These are phyloP conservation scores for Exophiala oligosperma DNA, from an alignment of 2,329 filamentous ascomycete species.

Conservation along the genomic window DNA sequence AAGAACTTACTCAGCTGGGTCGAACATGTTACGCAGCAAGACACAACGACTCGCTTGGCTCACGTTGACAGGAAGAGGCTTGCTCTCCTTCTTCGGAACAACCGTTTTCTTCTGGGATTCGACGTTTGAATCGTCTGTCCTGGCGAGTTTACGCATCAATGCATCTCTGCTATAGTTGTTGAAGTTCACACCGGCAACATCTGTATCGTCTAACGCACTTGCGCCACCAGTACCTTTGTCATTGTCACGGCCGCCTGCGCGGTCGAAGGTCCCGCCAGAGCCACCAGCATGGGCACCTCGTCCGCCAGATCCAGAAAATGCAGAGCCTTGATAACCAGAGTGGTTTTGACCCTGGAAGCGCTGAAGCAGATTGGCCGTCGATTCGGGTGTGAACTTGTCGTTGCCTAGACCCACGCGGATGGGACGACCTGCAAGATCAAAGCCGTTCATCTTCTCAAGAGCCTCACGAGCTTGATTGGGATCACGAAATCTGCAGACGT, in stretches of 20 bases:
- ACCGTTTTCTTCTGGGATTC: conserved; percentile 66
- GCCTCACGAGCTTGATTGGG: conserved; percentile 90
- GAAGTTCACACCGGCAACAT: conserved; percentile 98
- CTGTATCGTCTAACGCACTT: conserved; percentile 93
- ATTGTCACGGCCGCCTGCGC: conserved; percentile 81
- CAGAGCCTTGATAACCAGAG: conserved; percentile 75
- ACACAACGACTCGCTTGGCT: conserved; percentile 93
- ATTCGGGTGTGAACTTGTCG: conserved; percentile 99
- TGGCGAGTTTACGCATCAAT: conserved; percentile 96
- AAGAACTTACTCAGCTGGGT: conserved; percentile 77
- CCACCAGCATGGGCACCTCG: conserved; percentile 80
- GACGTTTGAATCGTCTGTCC: conserved; percentile 78
- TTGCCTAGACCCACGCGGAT: conserved; percentile 99
- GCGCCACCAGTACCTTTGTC: conserved; percentile 86
- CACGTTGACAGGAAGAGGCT: conserved; percentile 78
- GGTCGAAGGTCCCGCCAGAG: conserved; percentile 74
- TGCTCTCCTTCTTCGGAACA: conserved; percentile 76
- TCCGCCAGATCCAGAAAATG: conserved; percentile 86
- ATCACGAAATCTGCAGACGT: conserved; percentile 71
- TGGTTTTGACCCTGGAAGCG: conserved; percentile 78
- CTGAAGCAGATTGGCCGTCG: conserved; percentile 87
- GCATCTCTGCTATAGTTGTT: conserved; percentile 98
- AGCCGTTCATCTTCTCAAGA: conserved; percentile 98
- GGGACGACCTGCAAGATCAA: conserved; percentile 93
- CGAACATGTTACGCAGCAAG: conserved; percentile 93